phyloP scores from a whole-genome alignment of 495 filamentous ascomycete genomes.

The Parathielavia hyrcaniae region DNA sequence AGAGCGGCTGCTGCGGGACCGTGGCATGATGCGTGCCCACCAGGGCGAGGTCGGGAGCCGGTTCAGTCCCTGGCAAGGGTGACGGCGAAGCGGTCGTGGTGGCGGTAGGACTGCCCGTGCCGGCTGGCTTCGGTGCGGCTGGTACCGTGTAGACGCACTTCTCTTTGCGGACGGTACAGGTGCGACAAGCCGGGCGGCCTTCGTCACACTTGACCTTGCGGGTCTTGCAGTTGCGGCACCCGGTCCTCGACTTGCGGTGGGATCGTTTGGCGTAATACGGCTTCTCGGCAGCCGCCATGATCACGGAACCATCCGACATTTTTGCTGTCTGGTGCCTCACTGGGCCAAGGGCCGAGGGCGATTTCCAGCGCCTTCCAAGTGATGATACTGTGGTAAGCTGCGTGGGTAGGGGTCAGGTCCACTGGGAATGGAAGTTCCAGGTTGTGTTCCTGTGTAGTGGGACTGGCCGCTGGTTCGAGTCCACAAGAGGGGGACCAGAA shows the following conservation, averaged over 20 bases:
- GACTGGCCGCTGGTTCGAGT: no score
- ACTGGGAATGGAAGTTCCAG: no score
- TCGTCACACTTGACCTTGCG: constrained; percentile 49
- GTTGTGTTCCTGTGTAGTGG: no score
- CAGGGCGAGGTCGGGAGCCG: background rate
- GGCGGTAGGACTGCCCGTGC: background rate
- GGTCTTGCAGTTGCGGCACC: constrained; percentile 46
- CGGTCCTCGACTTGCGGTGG: constrained; percentile 47
- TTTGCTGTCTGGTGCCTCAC: background rate
- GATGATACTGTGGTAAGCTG: no score
- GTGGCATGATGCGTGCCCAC: background rate
- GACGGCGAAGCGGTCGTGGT: constrained; percentile 14
- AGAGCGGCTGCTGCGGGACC: constrained; percentile 31
- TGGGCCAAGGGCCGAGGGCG: no score
- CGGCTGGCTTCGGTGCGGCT: background rate
- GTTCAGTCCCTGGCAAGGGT: background rate
- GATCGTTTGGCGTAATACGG: constrained; percentile 46
- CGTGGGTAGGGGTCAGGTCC: no score
- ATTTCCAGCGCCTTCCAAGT: no score
- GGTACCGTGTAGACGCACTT: constrained; percentile 36
- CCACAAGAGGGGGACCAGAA: no score
- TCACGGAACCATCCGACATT: background rate
- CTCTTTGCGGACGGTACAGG: constrained; percentile 41
- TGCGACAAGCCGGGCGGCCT: constrained; percentile 39
- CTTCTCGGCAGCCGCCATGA: constrained; percentile 9